Base-by-base conservation (phyloP, 306 rosid species). In the Begonia loranthoides region DNA sequence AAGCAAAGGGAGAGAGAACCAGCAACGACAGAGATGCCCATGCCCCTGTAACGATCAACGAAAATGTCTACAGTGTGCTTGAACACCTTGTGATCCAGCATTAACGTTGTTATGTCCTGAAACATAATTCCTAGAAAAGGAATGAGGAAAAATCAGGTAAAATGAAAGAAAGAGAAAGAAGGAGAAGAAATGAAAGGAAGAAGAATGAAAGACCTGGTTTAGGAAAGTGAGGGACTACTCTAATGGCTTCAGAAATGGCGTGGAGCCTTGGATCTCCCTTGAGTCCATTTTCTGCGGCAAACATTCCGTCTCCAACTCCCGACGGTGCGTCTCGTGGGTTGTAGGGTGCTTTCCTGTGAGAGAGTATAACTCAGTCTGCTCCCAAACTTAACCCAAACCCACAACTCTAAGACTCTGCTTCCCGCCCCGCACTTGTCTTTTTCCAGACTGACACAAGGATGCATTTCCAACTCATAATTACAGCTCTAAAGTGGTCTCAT, bases 11-110 rank as follows among this genome's bases (percentile, higher is more conserved):
- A 45, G 60, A 22, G 57, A 15, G 67, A 66, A 90, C 99, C 99
- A 33, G 99, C 95, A 64, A 90, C 99, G 66, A 87, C 88, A 57
- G 95, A 82, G 71, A 90, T 90, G 70, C 66, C 83, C 99, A 78
- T 86, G 81, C 78, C 73, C 75, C 95, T 82, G 86, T 90, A 90
- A 76, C 99, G 99, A 83, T 90, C 95, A 72, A 90, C 95, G 73
- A 90, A 90, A 70, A 90, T 90, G 75, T 90, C 99, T 60, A 90
- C 79, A 9, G 95, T 76, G 58, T 90, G 71, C 65, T 90, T 90
- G 64, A 90, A 90, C 56, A 85, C 83, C 80, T 86, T 90, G 67
- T 78, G 99, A 86, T 90, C 94, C 67, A 86, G 70, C 88, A 90
- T 62, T 88, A 90, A 83, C 75, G 99, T 90, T 67, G 99, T 90